Conservation (phyloP, 768 basidiomycete genomes). For the Phlegmacium glaucopus region DNA sequence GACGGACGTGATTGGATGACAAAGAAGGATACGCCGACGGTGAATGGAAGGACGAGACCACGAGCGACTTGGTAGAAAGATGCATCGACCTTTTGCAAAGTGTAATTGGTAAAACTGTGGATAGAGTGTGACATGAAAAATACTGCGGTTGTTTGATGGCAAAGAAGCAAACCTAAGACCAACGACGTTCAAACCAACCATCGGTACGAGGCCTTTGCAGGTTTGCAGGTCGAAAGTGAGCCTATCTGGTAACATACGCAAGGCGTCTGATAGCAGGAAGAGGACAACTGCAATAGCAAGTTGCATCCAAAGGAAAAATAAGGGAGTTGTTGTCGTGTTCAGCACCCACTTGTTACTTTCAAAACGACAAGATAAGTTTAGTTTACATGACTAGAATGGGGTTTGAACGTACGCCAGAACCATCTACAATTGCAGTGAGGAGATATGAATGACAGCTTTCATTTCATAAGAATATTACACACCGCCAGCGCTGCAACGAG, state of each 20-base stretch:
- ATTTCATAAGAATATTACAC: constrained; percentile 30
- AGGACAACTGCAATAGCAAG: constrained; percentile 76
- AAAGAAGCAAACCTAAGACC: constrained; percentile 65
- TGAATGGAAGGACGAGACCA: constrained; percentile 91
- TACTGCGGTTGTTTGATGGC: no score
- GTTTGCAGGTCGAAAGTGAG: constrained; percentile 61
- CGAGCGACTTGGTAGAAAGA: constrained; percentile 96
- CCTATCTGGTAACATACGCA: constrained; percentile 65
- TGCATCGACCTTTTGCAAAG: constrained; percentile 90
- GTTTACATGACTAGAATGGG: background rate
- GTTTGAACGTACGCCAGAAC: constrained; percentile 69
- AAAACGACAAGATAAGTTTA: constrained; percentile 8
- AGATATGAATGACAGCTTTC: background rate
- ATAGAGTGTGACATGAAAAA: background rate
- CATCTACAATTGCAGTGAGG: constrained; percentile 54
- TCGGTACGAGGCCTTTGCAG: constrained; percentile 71
- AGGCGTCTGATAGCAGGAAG: constrained; percentile 58
- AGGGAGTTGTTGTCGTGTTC: constrained; percentile 64
- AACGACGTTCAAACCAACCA: constrained; percentile 74
- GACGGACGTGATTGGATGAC: constrained; percentile 78
- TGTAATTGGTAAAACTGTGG: constrained; percentile 81
- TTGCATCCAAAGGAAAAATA: constrained; percentile 86
- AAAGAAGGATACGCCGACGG: constrained; percentile 81
- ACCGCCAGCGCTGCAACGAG: constrained; percentile 86
- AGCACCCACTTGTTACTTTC: constrained; percentile 90